Base-by-base conservation (phyloP, 2,329 filamentous ascomycete genomes). In the Pezicula carpinea region DNA sequence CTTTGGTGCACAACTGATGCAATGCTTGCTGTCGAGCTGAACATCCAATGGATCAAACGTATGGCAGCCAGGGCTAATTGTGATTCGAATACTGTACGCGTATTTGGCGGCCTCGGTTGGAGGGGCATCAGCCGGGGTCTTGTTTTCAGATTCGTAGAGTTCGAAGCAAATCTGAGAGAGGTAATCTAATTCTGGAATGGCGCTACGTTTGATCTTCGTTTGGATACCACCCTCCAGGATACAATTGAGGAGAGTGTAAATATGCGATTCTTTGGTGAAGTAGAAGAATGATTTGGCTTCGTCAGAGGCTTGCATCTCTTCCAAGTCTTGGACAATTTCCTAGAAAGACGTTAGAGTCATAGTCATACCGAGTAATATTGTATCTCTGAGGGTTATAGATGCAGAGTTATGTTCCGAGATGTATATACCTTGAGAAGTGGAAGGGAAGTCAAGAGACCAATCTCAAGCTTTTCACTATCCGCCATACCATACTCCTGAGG, bases 221-320 rank as follows among this genome's bases (percentile, higher is more conserved):
- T 95, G 87, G 55, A 99, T 88, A 23, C 93, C 95, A 51, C 95
- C 93, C 66, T 99, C 93, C 21, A 99, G 79, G 57, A 99, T 97
- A 66, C 92, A 97, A 67, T 99, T 99, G 49, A 99, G 80, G 5
- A 99, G 78, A 5, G 93, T 99, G 71, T 99, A 99, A 53, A 99
- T 96, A 66, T 99, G 93, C 1, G 89, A 96, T 69, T 99, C 93
- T 68, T 99, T 99, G 53, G 93, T 99, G 68, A 99, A 99, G 71
- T 99, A 99, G 69, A 97, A 89, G 73, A 97, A 97, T 2, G 87
- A 92, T 64, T 96, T 96, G 38, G 91, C 90, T 56, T 95, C 88
- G 44, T 92, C 85, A 0, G 89, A 95, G 3, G 93, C 92, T 68
- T 99, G 93, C 67, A 97, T 89, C 68, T 97, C 91, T 70, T 99